Evolutionary conservation across 2,329 filamentous ascomycete species (phyloP).

Genomic region (Cercospora brassicicola): DNA sequence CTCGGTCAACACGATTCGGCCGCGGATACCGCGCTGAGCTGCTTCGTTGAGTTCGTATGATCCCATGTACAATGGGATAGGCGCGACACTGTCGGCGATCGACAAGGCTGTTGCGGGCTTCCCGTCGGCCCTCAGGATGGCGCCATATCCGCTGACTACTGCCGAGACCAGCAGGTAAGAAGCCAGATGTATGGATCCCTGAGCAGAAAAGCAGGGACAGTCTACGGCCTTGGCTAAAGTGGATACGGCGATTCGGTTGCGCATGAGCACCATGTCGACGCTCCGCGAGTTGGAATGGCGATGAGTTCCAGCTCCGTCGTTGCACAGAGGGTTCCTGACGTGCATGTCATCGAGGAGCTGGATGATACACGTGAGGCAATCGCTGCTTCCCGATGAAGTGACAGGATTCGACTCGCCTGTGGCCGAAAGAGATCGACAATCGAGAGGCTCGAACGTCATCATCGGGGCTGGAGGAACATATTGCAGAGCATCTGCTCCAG

Average conservation of each 20-base stretch:
- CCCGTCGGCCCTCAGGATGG: neutral
- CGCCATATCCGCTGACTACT: constrained; percentile 3
- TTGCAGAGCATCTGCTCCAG: neutral
- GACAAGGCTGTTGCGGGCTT: neutral
- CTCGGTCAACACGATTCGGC: constrained; percentile 11
- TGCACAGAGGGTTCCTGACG: constrained; percentile 1
- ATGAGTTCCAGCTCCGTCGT: neutral
- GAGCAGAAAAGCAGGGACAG: constrained; percentile 11
- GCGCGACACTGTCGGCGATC: neutral
- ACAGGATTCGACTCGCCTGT: neutral
- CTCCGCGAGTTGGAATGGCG: neutral
- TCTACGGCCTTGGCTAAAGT: constrained; percentile 7
- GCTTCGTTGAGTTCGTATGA: constrained; percentile 7
- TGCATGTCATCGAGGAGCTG: constrained; percentile 10
- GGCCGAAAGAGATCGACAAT: neutral
- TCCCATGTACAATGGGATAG: constrained; percentile 6
- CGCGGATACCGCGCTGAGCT: constrained; percentile 10
- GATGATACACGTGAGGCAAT: constrained; percentile 1
- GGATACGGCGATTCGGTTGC: constrained; percentile 7
- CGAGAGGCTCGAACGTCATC: neutral
- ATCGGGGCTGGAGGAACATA: neutral
- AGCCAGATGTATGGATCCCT: neutral
- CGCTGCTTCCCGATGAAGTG: neutral
- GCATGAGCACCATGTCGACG: constrained; percentile 14
- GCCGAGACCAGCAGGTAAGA: constrained; percentile 1